Conservation (phyloP, 202 grass and related monocot genomes). For the Zizania palustris region DNA sequence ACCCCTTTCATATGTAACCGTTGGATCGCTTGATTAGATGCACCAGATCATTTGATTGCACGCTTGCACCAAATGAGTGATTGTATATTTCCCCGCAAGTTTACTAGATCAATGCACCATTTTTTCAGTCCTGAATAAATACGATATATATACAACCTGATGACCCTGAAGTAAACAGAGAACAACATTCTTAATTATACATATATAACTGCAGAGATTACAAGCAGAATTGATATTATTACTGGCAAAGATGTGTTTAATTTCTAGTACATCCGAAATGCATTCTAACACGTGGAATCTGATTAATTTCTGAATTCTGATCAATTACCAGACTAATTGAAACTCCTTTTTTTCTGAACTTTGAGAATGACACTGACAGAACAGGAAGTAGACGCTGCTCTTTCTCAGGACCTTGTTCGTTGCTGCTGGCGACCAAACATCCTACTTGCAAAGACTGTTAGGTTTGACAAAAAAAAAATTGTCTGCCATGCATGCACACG, state of each 20-base stretch:
- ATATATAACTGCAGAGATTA: not conserved
- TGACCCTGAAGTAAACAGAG: not conserved
- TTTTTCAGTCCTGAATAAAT: not conserved
- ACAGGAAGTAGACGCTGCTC: conserved; percentile 33
- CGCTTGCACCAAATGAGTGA: too few species aligned
- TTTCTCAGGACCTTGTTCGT: conserved; percentile 15
- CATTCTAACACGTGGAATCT: too few species aligned
- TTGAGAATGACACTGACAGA: conserved; percentile 44
- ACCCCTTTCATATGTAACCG: too few species aligned
- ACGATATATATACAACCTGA: not conserved
- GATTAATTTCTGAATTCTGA: conserved; percentile 1
- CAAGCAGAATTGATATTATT: too few species aligned
- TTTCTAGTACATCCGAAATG: too few species aligned
- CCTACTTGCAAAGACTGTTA: conserved; percentile 34
- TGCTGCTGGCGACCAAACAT: conserved; percentile 54
- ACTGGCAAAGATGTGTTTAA: not conserved
- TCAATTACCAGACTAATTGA: not conserved
- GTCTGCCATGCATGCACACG: too few species aligned
- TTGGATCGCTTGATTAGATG: too few species aligned
- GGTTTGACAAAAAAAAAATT: conserved; percentile 1
- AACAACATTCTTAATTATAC: not conserved
- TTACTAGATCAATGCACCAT: not conserved
- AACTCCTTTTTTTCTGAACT: conserved; percentile 10
- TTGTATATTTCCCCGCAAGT: too few species aligned
- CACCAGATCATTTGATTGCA: too few species aligned